phyloP scores from a whole-genome alignment of 1,139 yeast species.

The Diutina pseudorugosa region DNA sequence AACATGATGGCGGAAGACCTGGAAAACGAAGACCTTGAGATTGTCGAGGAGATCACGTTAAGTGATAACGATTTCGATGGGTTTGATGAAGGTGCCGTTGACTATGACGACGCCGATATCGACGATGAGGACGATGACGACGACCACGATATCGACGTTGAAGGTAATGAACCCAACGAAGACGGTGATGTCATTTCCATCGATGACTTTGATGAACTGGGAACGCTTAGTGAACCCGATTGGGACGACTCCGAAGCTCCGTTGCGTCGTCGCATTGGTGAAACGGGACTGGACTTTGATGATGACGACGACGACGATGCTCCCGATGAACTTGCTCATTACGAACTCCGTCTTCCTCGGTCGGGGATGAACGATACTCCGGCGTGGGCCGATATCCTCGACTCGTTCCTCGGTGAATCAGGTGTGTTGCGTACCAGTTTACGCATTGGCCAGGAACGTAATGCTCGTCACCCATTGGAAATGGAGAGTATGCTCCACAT shows the following conservation, averaged over 20 bases:
- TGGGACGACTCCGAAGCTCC: slow-evolving; percentile 10
- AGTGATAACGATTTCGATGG: slow-evolving; percentile 12
- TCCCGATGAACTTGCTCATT: slow-evolving; percentile 4
- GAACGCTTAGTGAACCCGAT: neutral
- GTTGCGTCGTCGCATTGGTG: slow-evolving; percentile 4
- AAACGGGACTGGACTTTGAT: slow-evolving; percentile 13
- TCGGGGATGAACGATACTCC: neutral
- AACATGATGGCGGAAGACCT: slow-evolving; percentile 16
- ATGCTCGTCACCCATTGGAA: neutral
- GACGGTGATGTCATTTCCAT: slow-evolving; percentile 14
- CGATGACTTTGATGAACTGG: slow-evolving; percentile 19
- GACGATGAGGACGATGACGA: slow-evolving; percentile 31
- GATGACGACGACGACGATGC: slow-evolving; percentile 5
- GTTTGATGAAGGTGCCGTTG: slow-evolving; percentile 12
- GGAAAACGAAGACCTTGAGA: slow-evolving; percentile 8
- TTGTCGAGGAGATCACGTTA: slow-evolving; percentile 7
- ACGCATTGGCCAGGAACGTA: neutral
- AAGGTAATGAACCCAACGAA: slow-evolving; percentile 10
- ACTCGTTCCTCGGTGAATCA: neutral
- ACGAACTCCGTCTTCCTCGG: neutral
- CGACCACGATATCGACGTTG: slow-evolving; percentile 12
- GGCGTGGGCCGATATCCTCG: neutral
- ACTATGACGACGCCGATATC: slow-evolving; percentile 27
- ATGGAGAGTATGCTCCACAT: slow-evolving; percentile 1
- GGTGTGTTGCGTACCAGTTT: neutral